Percentiles rank a stretch among this genome's conserved stretches.
These are phyloP conservation scores for Pseudopithomyces chartarum DNA, from an alignment of 2,329 filamentous ascomycete genomes.

Conservation along the genomic window DNA sequence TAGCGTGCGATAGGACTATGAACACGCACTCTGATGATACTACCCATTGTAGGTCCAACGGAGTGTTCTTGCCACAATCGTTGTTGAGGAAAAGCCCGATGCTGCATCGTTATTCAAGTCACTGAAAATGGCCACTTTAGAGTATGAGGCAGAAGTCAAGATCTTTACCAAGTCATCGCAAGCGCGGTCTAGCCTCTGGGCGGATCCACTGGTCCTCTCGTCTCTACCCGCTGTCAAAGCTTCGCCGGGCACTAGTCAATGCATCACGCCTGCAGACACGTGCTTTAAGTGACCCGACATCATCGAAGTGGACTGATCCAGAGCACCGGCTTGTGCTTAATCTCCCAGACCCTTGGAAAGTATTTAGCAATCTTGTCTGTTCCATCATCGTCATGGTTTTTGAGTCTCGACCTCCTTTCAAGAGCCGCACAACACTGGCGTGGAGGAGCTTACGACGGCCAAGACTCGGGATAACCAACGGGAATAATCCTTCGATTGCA, in stretches of 20 bases:
- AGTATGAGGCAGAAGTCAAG: background rate
- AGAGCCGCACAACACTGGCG: too few species aligned
- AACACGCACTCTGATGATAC: too few species aligned
- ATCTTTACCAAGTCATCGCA: background rate
- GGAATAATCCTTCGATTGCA: background rate
- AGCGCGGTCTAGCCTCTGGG: background rate
- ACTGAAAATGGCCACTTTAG: background rate
- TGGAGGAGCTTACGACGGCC: background rate
- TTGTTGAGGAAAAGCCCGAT: too few species aligned
- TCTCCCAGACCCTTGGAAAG: background rate
- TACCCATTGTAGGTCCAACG: too few species aligned
- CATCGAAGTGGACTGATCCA: background rate
- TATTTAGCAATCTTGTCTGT: background rate
- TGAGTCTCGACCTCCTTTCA: too few species aligned
- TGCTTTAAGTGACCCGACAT: background rate
- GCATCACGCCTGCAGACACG: background rate
- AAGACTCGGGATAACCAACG: background rate
- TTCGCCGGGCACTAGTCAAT: background rate
- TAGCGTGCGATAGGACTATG: too few species aligned
- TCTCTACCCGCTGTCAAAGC: conserved; percentile 6
- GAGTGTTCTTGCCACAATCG: too few species aligned
- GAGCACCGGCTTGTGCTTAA: background rate
- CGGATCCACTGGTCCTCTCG: background rate
- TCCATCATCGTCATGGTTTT: background rate
- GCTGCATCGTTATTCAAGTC: too few species aligned